A percentile compares a stretch with the other conserved stretches of the same genome.
Evolutionary conservation across 2,329 filamentous ascomycete genomes (phyloP).

Genomic region (Aspergillus sp.): DNA sequence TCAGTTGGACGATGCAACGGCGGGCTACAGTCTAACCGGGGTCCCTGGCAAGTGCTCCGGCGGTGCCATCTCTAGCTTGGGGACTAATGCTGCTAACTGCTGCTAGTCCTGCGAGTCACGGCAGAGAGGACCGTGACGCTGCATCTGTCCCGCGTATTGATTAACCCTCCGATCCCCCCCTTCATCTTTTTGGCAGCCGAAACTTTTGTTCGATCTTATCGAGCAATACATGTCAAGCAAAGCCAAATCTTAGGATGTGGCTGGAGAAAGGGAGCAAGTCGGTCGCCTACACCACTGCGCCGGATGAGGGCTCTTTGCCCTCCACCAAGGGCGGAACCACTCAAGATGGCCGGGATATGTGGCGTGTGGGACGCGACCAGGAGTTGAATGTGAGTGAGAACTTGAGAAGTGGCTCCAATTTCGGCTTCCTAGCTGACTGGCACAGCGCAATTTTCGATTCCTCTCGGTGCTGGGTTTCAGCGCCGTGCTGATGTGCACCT

Average conservation of each 20-base stretch:
- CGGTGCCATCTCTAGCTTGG: not conserved
- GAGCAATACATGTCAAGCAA: not conserved
- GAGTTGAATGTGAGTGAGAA: constrained; percentile 30
- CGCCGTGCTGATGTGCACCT: constrained; percentile 37
- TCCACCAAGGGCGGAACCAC: constrained; percentile 24
- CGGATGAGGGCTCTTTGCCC: constrained; percentile 10
- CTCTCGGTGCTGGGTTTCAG: constrained; percentile 38
- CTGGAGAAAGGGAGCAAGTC: constrained; percentile 20
- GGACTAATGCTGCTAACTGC: too few species aligned
- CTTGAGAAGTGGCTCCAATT: too few species aligned
- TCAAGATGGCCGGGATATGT: constrained; percentile 37
- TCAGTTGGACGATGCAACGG: not conserved
- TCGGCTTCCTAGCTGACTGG: not conserved
- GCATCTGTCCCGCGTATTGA: not conserved
- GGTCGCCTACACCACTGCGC: constrained; percentile 5
- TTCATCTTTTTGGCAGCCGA: not conserved
- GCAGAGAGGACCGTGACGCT: not conserved
- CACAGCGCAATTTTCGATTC: constrained; percentile 39
- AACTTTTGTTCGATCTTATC: not conserved
- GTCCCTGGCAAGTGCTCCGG: not conserved
- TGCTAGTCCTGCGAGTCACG: not conserved
- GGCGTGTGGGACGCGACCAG: constrained; percentile 36
- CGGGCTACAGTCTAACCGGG: not conserved
- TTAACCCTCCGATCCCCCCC: not conserved
- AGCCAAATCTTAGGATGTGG: constrained; percentile 13